Evolutionary conservation across 1,139 yeast genomes (phyloP), one percentile per base, ranked within the genome.

Genomic region (Candida sp.): DNA sequence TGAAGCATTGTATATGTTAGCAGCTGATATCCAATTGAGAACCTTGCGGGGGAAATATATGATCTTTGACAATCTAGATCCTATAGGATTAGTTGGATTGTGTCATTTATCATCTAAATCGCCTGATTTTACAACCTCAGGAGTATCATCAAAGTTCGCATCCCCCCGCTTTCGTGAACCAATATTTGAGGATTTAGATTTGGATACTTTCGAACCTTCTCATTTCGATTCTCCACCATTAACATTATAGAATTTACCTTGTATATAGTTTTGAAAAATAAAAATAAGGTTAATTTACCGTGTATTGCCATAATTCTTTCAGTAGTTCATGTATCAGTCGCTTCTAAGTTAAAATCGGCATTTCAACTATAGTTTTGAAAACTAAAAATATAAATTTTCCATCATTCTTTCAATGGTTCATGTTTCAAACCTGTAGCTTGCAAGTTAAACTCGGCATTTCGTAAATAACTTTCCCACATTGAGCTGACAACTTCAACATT

Each of bases 401-500:
- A 25, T 25, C 11, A 25, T 8, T 25, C 29, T 11, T 25, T 25
- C 44, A 77, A 57, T 1, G 90, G 87, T 21, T 76, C 79, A 47
- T 77, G 72, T 51, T 79, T 72, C 55, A 80, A 80, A 2, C 84
- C 84, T 1, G 93, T 86, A 9, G 87, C 81, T 45, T 85, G 84
- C 45, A 88, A 63, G 55, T 87, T 85, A 64, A 83, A 86, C 52
- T 82, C 81, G 4, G 86, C 82, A 55, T 84, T 86, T 34, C 84
- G 75, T 48, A 81, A 77, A 58, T 88, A 89, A 55, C 82, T 84
- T 44, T 83, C 88, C 89, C 95, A 87, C 79, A 89, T 81, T 55
- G 82, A 88, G 2, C 91, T 79, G 43, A 87, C 77, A 36, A 87
- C 70, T 52, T 87, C 95, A 5, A 85, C 74, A 47, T 87, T 84